These are phyloP conservation scores for Cyclostephanos tholiformis DNA, from an alignment of 108 stramenopile species.

Conservation along the genomic window DNA sequence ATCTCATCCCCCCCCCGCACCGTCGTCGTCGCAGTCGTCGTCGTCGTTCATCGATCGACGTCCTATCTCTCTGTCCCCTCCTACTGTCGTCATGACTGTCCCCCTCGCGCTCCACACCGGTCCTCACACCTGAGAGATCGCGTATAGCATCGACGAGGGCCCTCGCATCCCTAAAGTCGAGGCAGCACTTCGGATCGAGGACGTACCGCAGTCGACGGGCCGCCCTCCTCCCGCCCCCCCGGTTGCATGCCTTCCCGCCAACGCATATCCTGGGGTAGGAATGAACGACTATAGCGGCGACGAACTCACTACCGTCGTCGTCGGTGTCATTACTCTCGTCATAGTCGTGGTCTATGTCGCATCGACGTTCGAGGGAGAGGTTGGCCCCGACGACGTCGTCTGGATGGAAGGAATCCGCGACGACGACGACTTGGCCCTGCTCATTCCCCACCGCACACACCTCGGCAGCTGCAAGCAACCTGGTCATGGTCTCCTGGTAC, in stretches of 20 bases:
- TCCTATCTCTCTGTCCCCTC: neutral
- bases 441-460: neutral
- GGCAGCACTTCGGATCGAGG: conserved; percentile 51
- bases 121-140: conserved; percentile 28
- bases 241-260: no score
- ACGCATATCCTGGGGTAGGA: conserved; percentile 55
- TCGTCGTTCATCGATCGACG: no score
- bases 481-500: neutral
- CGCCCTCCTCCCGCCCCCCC: conserved; percentile 11
- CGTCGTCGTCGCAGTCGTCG: no score
- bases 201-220: conserved; percentile 55
- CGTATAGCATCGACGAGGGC: conserved; percentile 58
- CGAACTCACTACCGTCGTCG: conserved; percentile 25
- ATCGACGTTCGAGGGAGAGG: conserved; percentile 17
- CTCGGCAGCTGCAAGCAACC: neutral
- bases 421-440: neutral
- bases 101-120: neutral
- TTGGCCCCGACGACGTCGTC: conserved; percentile 37
- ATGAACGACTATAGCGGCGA: conserved; percentile 60
- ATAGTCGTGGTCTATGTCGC: conserved; percentile 14
- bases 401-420: conserved; percentile 31
- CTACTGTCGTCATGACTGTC: no score
- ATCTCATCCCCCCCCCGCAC: conserved; percentile 12
- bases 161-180: conserved; percentile 65
- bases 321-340: conserved; percentile 29